Conservation (phyloP, 2,329 filamentous ascomycete species). For the Calonectria pteridis region DNA sequence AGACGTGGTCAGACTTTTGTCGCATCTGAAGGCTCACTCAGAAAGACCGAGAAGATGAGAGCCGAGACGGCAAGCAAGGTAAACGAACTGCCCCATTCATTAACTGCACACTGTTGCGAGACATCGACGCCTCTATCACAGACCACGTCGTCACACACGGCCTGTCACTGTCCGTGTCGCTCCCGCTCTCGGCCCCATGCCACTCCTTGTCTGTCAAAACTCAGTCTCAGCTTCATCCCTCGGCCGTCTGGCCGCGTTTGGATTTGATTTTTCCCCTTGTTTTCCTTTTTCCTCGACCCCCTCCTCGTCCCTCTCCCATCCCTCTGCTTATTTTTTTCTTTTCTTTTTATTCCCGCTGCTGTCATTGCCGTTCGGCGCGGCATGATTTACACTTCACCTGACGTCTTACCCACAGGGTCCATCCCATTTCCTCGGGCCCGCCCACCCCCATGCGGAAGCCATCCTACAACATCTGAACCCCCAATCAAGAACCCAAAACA, state of each 20-base stretch:
- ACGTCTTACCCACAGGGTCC: slow-evolving; percentile 3
- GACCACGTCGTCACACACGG: slow-evolving; percentile 5
- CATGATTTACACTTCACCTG: slow-evolving; percentile 7
- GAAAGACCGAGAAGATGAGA: not conserved
- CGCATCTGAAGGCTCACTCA: not conserved
- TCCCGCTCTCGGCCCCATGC: slow-evolving; percentile 16
- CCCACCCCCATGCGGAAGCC: not conserved
- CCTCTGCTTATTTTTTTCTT: not conserved
- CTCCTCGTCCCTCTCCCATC: not conserved
- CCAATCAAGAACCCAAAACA: not conserved
- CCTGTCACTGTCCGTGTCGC: not conserved
- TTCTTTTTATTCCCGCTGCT: not conserved
- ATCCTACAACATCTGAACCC: not conserved
- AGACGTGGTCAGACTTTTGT: not conserved
- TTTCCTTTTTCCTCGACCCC: not conserved
- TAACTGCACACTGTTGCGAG: not conserved
- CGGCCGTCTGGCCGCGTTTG: not conserved
- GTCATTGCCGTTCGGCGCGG: not conserved
- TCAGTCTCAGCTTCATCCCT: slow-evolving; percentile 25
- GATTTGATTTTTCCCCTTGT: not conserved
- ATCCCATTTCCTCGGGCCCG: slow-evolving; percentile 11
- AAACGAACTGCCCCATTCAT: not conserved
- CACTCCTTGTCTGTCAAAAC: slow-evolving; percentile 35
- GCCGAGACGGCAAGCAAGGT: not conserved
- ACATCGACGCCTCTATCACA: not conserved